phyloP scores from a whole-genome alignment of 2,329 filamentous ascomycete genomes.

The Chaetomiaceae sp. region DNA sequence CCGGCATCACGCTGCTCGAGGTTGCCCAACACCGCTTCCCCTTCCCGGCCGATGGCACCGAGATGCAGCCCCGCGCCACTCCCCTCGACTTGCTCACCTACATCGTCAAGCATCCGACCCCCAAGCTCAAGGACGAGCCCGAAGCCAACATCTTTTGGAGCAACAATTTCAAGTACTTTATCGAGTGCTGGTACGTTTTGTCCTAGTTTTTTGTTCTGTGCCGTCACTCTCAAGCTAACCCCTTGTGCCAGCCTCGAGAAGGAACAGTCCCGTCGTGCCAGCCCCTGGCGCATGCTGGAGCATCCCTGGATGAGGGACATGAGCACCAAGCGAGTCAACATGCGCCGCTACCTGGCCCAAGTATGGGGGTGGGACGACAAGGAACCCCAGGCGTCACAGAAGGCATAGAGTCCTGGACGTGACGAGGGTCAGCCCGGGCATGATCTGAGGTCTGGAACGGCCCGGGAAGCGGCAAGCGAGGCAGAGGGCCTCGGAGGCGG shows the following conservation, averaged over 20 bases:
- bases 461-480: neutral
- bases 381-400: constrained; percentile 24
- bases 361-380: constrained; percentile 95
- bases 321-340: constrained; percentile 93
- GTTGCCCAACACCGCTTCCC: constrained; percentile 99
- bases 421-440: neutral
- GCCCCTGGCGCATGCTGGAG: constrained; percentile 97
- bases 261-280: constrained; percentile 78
- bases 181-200: constrained; percentile 87
- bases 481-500: neutral
- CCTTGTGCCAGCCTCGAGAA: constrained; percentile 74
- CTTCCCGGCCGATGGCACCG: constrained; percentile 92
- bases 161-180: constrained; percentile 98
- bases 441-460: neutral
- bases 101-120: constrained; percentile 92
- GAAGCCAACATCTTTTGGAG: constrained; percentile 89
- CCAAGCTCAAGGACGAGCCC: constrained; percentile 91
- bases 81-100: constrained; percentile 95
- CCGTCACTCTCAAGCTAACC: neutral
- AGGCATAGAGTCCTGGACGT: constrained; percentile 12
- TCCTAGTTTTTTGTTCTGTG: neutral
- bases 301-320: constrained; percentile 99
- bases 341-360: constrained; percentile 86
- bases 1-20: constrained; percentile 94
- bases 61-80: constrained; percentile 88